phyloP scores from a whole-genome alignment of 768 basidiomycete species.

The Mrakia frigida region DNA sequence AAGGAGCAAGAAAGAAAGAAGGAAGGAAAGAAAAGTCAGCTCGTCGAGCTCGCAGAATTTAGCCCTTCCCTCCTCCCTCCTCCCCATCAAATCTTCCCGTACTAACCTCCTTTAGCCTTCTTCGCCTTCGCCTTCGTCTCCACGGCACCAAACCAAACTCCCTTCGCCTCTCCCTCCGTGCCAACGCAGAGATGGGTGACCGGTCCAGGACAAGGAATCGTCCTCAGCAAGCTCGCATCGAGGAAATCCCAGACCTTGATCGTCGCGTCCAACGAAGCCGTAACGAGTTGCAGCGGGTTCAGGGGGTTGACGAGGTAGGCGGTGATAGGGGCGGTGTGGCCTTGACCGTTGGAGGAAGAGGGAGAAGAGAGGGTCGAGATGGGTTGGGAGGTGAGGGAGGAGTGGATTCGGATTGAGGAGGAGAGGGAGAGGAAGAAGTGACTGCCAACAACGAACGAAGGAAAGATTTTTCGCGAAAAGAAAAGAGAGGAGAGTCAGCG shows the following conservation, averaged over 20 bases:
- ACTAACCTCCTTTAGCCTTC: conserved; percentile 22
- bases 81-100: too few relatives aligned
- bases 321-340: conserved; percentile 58
- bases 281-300: conserved; percentile 84
- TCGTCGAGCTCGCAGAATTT: not conserved
- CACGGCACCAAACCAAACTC: conserved; percentile 37
- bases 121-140: conserved; percentile 26
- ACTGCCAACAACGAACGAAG: not conserved
- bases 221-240: conserved; percentile 71
- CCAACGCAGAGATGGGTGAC: conserved; percentile 39
- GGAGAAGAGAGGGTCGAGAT: conserved; percentile 36
- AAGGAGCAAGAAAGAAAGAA: not conserved
- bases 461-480: too few relatives aligned
- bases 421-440: conserved; percentile 28
- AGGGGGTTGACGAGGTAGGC: conserved; percentile 70
- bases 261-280: conserved; percentile 74
- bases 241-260: conserved; percentile 91
- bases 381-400: conserved; percentile 19
- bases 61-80: not conserved
- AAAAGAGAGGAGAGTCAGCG: not conserved
- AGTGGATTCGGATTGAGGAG: conserved; percentile 26
- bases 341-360: conserved; percentile 40
- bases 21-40: not conserved
- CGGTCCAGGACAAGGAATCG: conserved; percentile 63
- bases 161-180: conserved; percentile 35